Evolutionary conservation across 768 basidiomycete genomes (phyloP).

Genomic region (Suillus luteus): DNA sequence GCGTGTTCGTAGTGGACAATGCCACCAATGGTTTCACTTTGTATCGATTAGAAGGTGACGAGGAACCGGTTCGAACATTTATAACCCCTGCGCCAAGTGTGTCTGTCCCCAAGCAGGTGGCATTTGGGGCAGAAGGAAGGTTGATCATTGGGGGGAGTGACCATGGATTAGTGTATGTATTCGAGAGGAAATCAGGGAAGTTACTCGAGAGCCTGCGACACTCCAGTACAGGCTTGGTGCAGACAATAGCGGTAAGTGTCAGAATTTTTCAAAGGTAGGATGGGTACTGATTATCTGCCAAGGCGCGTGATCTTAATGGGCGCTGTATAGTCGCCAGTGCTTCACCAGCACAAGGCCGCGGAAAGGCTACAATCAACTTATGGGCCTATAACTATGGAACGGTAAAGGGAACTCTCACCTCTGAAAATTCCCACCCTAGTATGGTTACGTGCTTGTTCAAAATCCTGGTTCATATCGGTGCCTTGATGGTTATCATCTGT

Average conservation of each 20-base stretch:
- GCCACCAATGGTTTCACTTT: neutral
- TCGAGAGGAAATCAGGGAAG: neutral
- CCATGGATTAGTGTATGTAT: neutral
- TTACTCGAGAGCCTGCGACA: neutral
- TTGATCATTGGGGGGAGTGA: too few relatives aligned
- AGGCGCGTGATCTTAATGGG: neutral
- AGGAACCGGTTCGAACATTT: neutral
- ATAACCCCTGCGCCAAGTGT: too few relatives aligned
- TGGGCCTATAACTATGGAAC: too few relatives aligned
- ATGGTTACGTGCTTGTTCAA: too few relatives aligned
- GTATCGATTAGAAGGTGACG: neutral
- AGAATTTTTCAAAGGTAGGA: neutral
- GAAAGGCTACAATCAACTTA: too few relatives aligned
- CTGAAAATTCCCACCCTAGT: too few relatives aligned
- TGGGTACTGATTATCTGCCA: neutral
- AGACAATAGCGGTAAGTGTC: neutral
- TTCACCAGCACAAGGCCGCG: too few relatives aligned
- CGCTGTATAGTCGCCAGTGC: neutral
- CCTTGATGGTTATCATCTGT: too few relatives aligned
- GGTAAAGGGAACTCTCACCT: too few relatives aligned
- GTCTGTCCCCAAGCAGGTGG: too few relatives aligned
- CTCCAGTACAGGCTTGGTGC: neutral
- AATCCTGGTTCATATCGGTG: too few relatives aligned
- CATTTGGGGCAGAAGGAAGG: too few relatives aligned
- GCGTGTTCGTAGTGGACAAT: neutral